phyloP scores from a whole-genome alignment of 2,329 filamentous ascomycete species.

The Fusarium sp. region DNA sequence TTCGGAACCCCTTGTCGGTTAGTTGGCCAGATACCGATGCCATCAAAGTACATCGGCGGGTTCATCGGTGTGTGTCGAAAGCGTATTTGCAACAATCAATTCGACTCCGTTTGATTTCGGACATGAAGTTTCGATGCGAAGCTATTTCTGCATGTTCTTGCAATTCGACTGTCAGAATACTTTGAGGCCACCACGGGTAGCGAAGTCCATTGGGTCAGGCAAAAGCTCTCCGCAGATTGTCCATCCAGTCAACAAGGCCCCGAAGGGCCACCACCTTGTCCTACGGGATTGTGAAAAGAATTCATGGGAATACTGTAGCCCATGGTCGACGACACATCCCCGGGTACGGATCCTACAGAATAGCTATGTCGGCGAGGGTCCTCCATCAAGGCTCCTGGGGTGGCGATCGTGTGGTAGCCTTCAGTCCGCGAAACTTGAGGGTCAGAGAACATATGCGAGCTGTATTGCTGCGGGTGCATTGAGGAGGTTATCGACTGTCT shows the following conservation, averaged over 20 bases:
- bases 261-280: slow-evolving; percentile 36
- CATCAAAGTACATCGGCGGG: background rate
- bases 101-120: background rate
- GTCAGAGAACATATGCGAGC: slow-evolving; percentile 39
- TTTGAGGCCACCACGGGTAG: slow-evolving; percentile 9
- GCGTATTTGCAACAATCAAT: background rate
- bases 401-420: slow-evolving; percentile 37
- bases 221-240: slow-evolving; percentile 20
- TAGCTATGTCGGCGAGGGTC: slow-evolving; percentile 47
- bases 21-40: background rate
- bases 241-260: slow-evolving; percentile 44
- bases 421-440: slow-evolving; percentile 42
- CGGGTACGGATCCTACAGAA: slow-evolving; percentile 39
- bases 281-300: slow-evolving; percentile 39
- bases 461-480: slow-evolving; percentile 44
- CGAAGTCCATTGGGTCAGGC: slow-evolving; percentile 7
- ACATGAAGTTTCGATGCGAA: background rate
- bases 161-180: background rate
- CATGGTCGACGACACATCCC: slow-evolving; percentile 42
- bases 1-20: background rate
- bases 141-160: background rate
- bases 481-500: slow-evolving; percentile 43
- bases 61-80: slow-evolving; percentile 1
- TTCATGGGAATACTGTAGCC: slow-evolving; percentile 47
- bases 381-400: slow-evolving; percentile 43